These are phyloP conservation scores for Chlamydomonas asymmetrica DNA, from an alignment of 139 green algal genomes.

Conservation along the genomic window DNA sequence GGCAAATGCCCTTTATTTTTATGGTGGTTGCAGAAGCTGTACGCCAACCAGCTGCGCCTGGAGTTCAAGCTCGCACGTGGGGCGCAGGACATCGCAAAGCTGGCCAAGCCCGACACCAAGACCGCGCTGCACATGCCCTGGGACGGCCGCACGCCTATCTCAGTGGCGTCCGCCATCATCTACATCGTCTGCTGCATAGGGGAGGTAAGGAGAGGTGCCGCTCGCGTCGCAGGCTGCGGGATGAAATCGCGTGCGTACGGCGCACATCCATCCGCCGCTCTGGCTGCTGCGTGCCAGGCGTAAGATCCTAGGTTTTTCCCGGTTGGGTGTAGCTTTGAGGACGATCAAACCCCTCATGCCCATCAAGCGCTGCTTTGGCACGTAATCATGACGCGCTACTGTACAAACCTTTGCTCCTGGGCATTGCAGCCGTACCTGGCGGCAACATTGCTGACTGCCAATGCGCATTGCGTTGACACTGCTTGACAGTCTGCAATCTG, in stretches of 20 bases:
- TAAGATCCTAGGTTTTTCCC: not conserved
- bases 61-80: constrained; percentile 14
- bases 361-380: not conserved
- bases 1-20: too few species aligned
- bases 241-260: not conserved
- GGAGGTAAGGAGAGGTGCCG: constrained; percentile 8
- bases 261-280: not conserved
- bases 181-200: constrained; percentile 61
- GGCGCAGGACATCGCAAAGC: constrained; percentile 20
- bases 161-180: constrained; percentile 74
- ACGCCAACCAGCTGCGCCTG: constrained; percentile 20
- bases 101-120: not conserved
- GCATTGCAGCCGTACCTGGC: too few species aligned
- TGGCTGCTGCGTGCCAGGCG: not conserved
- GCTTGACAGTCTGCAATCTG: too few species aligned
- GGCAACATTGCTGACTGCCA: too few species aligned
- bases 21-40: too few species aligned
- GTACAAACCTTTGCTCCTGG: too few species aligned
- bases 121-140: constrained; percentile 47
- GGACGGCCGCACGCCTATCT: constrained; percentile 72
- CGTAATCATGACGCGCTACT: too few species aligned
- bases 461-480: too few species aligned
- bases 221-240: not conserved
- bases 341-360: not conserved
- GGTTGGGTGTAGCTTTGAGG: not conserved